Evolutionary conservation across 495 filamentous ascomycete genomes (phyloP).

Genomic region (Podospora pseudopauciseta): DNA sequence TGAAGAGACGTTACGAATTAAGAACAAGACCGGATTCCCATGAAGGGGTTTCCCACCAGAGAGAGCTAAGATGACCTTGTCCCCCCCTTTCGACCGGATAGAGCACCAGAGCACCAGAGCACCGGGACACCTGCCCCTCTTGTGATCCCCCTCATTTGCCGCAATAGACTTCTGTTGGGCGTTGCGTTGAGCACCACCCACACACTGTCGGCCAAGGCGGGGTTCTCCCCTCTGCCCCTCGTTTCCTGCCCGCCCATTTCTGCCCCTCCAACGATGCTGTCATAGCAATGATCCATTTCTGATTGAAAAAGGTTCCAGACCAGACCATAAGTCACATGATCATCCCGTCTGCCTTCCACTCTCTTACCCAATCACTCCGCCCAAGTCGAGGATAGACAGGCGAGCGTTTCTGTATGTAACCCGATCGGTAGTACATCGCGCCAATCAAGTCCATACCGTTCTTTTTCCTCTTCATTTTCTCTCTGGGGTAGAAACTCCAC

Average conservation of each 20-base stretch:
- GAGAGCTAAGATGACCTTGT: background rate
- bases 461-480: background rate
- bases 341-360: background rate
- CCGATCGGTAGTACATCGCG: background rate
- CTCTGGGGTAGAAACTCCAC: background rate
- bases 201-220: background rate
- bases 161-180: background rate
- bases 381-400: background rate
- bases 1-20: background rate
- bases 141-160: background rate
- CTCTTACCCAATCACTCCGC: conserved; percentile 1
- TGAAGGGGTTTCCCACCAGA: background rate
- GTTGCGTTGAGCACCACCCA: background rate
- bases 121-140: background rate
- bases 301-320: background rate
- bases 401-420: background rate
- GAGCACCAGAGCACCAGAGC: background rate
- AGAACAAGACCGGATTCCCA: background rate
- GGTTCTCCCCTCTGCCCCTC: background rate
- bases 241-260: background rate
- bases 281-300: background rate
- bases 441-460: background rate
- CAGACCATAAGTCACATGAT: background rate
- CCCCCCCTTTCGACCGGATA: background rate
- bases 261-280: conserved; percentile 7